Conservation (phyloP, 768 basidiomycete species). For the Rhizopogon roseolus region DNA sequence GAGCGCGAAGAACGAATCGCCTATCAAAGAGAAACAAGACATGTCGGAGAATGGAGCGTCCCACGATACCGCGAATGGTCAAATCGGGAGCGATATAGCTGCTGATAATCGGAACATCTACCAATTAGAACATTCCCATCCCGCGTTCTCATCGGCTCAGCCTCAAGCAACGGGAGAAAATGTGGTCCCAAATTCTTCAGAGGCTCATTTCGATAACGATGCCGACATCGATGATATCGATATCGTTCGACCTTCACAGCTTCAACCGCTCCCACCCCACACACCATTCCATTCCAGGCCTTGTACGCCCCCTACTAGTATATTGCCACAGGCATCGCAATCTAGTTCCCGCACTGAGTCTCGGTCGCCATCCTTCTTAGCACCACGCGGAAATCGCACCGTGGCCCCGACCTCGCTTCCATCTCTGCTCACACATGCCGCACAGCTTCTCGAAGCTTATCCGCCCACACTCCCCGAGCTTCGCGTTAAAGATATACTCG, state of each 20-base stretch:
- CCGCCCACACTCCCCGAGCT: constrained; percentile 59
- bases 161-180: not conserved
- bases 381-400: constrained; percentile 4
- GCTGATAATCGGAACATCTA: not conserved
- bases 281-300: not conserved
- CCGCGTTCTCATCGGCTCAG: not conserved
- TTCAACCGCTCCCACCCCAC: not conserved
- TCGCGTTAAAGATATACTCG: constrained; percentile 57
- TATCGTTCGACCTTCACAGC: not conserved
- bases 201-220: not conserved
- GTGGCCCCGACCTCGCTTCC: constrained; percentile 35
- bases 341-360: not conserved
- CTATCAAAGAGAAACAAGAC: not conserved
- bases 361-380: constrained; percentile 4
- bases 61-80: not conserved
- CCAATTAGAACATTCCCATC: not conserved
- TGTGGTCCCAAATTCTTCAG: not conserved
- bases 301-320: not conserved
- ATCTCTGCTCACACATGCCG: constrained; percentile 50
- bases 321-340: not conserved
- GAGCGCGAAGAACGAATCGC: not conserved
- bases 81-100: not conserved
- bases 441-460: constrained; percentile 50
- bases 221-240: constrained; percentile 10
- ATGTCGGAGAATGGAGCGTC: not conserved